A percentile compares a stretch with the other conserved stretches of the same genome.
phyloP scores from a whole-genome alignment of 148 eudicot species.

The Simmondsia chinensis region DNA sequence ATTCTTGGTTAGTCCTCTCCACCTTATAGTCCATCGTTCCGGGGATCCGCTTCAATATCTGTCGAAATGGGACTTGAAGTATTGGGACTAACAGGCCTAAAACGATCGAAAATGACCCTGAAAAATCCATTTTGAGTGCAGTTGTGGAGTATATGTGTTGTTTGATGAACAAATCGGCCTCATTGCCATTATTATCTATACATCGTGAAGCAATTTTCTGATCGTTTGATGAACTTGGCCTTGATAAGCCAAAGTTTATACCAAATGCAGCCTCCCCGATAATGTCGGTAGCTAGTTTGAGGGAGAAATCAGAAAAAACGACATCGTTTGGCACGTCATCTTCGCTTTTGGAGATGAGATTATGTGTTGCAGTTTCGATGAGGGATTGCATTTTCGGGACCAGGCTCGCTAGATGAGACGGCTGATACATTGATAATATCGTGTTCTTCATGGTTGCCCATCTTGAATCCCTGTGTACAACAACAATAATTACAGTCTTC shows the following conservation, averaged over 20 bases:
- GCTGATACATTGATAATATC: constrained; percentile 76
- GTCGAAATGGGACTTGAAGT: constrained; percentile 72
- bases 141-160: constrained; percentile 86
- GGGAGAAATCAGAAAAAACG: constrained; percentile 55
- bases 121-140: constrained; percentile 81
- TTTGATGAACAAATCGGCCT: constrained; percentile 54
- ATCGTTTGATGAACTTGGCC: constrained; percentile 22
- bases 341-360: constrained; percentile 15
- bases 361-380: constrained; percentile 43
- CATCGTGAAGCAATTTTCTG: constrained; percentile 4
- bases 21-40: constrained; percentile 77
- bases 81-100: constrained; percentile 69
- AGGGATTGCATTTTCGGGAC: constrained; percentile 74
- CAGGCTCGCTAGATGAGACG: constrained; percentile 75
- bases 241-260: constrained; percentile 70
- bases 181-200: constrained; percentile 7
- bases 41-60: constrained; percentile 64
- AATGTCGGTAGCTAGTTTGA: constrained; percentile 72
- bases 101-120: constrained; percentile 77
- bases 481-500: no score
- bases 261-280: constrained; percentile 92
- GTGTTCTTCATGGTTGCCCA: constrained; percentile 91
- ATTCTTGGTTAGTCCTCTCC: constrained; percentile 41
- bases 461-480: constrained; percentile 86
- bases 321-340: constrained; percentile 24